A percentile compares a stretch with the other conserved stretches of the same genome.
These are phyloP conservation scores for Penicillium verrucosum DNA, from an alignment of 2,329 filamentous ascomycete species.

Conservation along the genomic window DNA sequence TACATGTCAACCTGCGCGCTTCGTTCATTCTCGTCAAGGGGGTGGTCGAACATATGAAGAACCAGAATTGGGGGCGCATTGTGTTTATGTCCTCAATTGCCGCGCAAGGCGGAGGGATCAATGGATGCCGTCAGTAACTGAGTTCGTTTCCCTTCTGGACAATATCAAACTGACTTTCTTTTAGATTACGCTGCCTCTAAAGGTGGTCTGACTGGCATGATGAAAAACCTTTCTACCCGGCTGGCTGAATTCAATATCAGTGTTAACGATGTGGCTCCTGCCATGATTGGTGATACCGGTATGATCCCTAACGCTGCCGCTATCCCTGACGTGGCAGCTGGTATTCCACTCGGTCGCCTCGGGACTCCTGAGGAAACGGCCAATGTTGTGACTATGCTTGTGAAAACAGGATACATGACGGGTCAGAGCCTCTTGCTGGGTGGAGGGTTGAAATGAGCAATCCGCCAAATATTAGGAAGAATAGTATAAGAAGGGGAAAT, in stretches of 20 bases:
- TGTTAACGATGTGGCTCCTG: constrained; percentile 66
- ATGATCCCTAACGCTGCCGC: constrained; percentile 60
- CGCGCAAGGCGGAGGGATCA: constrained; percentile 61
- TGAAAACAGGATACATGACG: constrained; percentile 59
- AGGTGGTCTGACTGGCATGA: constrained; percentile 61
- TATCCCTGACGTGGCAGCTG: constrained; percentile 57
- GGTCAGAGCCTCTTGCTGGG: constrained; percentile 55
- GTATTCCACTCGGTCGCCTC: constrained; percentile 58
- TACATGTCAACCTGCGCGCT: constrained; percentile 61
- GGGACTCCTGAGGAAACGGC: constrained; percentile 59
- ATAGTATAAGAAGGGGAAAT: neutral
- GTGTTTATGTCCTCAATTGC: constrained; percentile 64
- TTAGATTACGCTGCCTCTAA: constrained; percentile 57
- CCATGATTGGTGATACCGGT: constrained; percentile 64
- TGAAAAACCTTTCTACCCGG: constrained; percentile 61
- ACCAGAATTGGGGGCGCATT: constrained; percentile 60
- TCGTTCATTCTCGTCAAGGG: constrained; percentile 62
- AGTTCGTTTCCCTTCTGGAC: neutral
- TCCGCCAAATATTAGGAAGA: neutral
- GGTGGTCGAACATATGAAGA: constrained; percentile 59
- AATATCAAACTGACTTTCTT: neutral
- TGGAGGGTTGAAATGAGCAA: constrained; percentile 49
- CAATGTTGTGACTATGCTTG: constrained; percentile 60
- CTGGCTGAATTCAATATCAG: constrained; percentile 61
- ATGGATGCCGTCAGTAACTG: constrained; percentile 51